A percentile compares a stretch with the other conserved stretches of the same genome.
Evolutionary conservation across 345 rosid species (phyloP).

Genomic region (Garcia nutans): DNA sequence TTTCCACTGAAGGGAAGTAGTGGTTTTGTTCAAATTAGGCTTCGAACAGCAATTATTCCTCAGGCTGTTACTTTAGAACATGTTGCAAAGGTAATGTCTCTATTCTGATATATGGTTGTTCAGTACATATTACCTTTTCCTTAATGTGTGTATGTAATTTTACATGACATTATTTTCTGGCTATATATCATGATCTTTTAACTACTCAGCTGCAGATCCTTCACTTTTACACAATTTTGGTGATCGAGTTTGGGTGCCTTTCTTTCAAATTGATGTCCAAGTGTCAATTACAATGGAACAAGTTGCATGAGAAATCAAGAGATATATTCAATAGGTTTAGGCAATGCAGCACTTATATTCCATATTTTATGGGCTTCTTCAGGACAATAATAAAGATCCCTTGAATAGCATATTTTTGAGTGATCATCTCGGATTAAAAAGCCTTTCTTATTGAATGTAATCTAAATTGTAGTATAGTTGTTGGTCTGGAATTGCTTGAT

Average conservation of each 20-base stretch:
- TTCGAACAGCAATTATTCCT: constrained; percentile 66
- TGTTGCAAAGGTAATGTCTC: constrained; percentile 71
- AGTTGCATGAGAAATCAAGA: not conserved
- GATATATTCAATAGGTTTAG: not conserved
- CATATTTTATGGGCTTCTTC: not conserved
- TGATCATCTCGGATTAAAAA: not conserved
- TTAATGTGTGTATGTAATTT: no score
- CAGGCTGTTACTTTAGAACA: constrained; percentile 94
- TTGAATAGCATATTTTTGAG: not conserved
- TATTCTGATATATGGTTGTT: no score
- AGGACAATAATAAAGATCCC: not conserved
- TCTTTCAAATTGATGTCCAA: not conserved
- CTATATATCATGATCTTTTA: not conserved
- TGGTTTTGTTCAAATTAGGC: constrained; percentile 77
- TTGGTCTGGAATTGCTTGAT: not conserved
- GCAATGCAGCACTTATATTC: not conserved
- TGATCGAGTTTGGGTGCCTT: not conserved
- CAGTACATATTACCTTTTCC: no score
- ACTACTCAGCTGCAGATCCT: no score
- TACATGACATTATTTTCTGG: not conserved
- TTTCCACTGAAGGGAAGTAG: constrained; percentile 74
- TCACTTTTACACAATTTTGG: no score
- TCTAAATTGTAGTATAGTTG: not conserved
- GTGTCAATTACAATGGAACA: not conserved
- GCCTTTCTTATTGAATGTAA: not conserved